Conservation (phyloP, 495 filamentous ascomycete species). For the Talaromyces wortmannii region DNA sequence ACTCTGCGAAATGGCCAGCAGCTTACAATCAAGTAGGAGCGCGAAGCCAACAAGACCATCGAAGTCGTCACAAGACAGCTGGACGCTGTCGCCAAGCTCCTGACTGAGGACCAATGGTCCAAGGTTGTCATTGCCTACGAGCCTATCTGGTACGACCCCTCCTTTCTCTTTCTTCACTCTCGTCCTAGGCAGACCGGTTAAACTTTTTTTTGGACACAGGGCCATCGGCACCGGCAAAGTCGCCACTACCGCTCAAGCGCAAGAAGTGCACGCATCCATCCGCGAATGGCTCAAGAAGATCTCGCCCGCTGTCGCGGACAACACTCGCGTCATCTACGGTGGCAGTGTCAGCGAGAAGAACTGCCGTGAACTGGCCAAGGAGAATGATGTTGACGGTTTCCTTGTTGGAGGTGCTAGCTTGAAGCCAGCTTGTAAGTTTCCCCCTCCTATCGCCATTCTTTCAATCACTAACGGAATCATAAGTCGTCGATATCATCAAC, state of each 20-base stretch:
- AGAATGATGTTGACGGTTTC: conserved; percentile 96
- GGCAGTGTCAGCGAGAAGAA: conserved; percentile 98
- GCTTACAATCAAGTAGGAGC: conserved; percentile 48
- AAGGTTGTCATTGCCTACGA: conserved; percentile 98
- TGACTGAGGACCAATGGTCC: conserved; percentile 68
- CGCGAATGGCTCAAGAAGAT: conserved; percentile 81
- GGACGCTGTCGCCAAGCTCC: conserved; percentile 56
- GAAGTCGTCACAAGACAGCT: conserved; percentile 82
- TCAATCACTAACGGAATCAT: background rate
- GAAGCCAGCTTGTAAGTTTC: conserved; percentile 88
- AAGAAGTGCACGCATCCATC: conserved; percentile 91
- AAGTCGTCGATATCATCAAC: conserved; percentile 66
- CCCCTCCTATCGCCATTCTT: background rate
- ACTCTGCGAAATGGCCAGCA: background rate
- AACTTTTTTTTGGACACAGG: conserved; percentile 20
- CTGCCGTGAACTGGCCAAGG: conserved; percentile 83
- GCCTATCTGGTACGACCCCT: conserved; percentile 72
- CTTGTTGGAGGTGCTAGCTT: conserved; percentile 95
- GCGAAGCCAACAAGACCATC: conserved; percentile 80
- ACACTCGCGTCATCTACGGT: conserved; percentile 89
- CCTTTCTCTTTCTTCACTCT: background rate
- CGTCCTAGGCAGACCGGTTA: background rate
- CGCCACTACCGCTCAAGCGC: conserved; percentile 85
- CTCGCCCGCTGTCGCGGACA: conserved; percentile 61
- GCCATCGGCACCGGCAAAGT: conserved; percentile 98